Percentiles rank a stretch among this genome's conserved stretches.
phyloP scores from a whole-genome alignment of 73 alveolate genomes.

The Effrenium voratum region DNA sequence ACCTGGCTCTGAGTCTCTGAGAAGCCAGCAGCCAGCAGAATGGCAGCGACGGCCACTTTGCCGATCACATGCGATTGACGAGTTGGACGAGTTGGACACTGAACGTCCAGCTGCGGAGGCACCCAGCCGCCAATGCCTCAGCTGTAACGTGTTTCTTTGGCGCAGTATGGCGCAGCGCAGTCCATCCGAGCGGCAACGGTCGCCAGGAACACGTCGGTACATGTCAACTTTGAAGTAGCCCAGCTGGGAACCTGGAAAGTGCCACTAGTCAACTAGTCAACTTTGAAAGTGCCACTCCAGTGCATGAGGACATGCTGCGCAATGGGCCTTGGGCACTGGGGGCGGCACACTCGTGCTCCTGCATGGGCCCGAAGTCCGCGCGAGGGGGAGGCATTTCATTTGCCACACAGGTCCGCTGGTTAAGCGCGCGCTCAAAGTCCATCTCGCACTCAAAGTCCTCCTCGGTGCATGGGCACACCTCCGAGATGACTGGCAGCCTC shows the following conservation, averaged over 20 bases:
- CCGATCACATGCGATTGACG: background rate
- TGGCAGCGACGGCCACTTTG: no score
- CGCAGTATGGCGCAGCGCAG: background rate
- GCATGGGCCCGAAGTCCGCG: background rate
- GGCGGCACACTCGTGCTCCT: constrained; percentile 26
- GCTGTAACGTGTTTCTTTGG: background rate
- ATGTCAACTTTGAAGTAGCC: background rate
- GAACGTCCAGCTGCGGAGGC: constrained; percentile 35
- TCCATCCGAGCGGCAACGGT: constrained; percentile 94
- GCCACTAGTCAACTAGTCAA: no score
- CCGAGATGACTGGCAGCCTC: constrained; percentile 48
- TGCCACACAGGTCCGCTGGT: constrained; percentile 25
- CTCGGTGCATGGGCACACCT: constrained; percentile 20
- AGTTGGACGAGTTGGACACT: background rate
- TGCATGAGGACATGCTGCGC: no score
- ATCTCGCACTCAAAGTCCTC: constrained; percentile 63
- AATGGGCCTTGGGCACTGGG: no score
- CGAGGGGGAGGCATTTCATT: background rate
- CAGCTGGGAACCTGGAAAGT: no score
- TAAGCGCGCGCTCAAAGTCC: constrained; percentile 41
- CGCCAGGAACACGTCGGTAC: constrained; percentile 98
- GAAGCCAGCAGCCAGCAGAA: no score
- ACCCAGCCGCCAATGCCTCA: constrained; percentile 29
- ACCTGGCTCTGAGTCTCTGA: no score
- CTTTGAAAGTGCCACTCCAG: no score